phyloP scores from a whole-genome alignment of 805 yeast species.

The Saccharomycopsis fibuligera region DNA sequence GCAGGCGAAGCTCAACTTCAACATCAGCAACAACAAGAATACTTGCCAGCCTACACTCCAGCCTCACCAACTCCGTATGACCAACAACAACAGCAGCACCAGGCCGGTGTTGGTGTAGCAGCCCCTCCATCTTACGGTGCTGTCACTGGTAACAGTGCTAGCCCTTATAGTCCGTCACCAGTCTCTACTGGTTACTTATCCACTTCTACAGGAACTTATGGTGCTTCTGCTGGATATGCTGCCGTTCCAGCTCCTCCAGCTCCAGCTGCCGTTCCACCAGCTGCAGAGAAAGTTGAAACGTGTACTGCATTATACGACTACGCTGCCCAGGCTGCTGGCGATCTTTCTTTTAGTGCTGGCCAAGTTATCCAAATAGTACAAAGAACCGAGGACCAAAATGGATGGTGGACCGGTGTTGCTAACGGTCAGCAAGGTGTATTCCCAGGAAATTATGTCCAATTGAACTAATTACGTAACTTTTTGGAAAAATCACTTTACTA shows the following conservation, averaged over 20 bases:
- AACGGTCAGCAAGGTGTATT: conserved; percentile 87
- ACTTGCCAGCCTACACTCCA: conserved; percentile 22
- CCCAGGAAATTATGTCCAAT: conserved; percentile 93
- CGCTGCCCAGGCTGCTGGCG: conserved; percentile 90
- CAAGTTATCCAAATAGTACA: conserved; percentile 77
- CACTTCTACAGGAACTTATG: not conserved
- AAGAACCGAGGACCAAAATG: conserved; percentile 77
- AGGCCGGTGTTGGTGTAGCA: not conserved
- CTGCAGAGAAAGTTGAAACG: conserved; percentile 41
- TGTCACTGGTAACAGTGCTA: conserved; percentile 1
- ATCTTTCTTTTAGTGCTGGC: conserved; percentile 82
- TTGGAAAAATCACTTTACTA: not conserved
- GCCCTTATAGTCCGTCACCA: not conserved
- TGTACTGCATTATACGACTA: conserved; percentile 92
- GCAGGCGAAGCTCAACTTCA: not conserved
- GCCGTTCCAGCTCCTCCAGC: conserved; percentile 1
- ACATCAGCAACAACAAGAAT: not conserved
- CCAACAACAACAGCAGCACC: not conserved
- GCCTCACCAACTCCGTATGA: conserved; percentile 13
- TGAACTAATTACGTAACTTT: conserved; percentile 34
- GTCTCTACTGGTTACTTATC: not conserved
- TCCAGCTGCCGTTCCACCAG: conserved; percentile 23
- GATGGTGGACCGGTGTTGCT: conserved; percentile 95
- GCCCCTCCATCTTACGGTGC: conserved; percentile 25
- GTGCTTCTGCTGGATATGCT: conserved; percentile 3